Evolutionary conservation across 441 rosid species (phyloP).

Genomic region (Metrosideros polymorpha): DNA sequence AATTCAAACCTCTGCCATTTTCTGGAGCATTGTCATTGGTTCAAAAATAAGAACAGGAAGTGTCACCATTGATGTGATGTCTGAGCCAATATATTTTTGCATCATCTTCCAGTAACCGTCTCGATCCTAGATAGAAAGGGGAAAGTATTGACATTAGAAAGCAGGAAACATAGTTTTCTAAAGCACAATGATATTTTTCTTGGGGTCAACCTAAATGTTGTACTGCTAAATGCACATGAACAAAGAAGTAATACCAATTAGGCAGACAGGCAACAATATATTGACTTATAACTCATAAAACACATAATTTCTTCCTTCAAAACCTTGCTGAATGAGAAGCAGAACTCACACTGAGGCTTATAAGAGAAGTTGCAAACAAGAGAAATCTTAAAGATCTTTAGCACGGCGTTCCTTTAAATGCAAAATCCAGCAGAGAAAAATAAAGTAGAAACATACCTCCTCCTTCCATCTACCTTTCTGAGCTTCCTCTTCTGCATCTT

Average conservation of each 20-base stretch:
- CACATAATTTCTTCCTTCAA: not conserved
- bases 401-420: not conserved
- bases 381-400: not conserved
- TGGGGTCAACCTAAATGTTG: not conserved
- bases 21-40: slow-evolving; percentile 93
- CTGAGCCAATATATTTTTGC: slow-evolving; percentile 92
- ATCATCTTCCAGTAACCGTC: slow-evolving; percentile 97
- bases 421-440: not conserved
- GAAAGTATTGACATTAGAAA: not conserved
- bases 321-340: not conserved
- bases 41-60: slow-evolving; percentile 94
- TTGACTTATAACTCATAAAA: not conserved
- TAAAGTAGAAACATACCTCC: slow-evolving; percentile 38
- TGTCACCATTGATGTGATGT: slow-evolving; percentile 97
- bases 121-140: slow-evolving; percentile 48
- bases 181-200: not conserved
- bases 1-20: slow-evolving; percentile 88
- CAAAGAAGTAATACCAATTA: not conserved
- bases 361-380: not conserved
- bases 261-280: not conserved
- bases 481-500: slow-evolving; percentile 96
- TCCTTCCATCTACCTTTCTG: slow-evolving; percentile 87
- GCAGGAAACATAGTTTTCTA: not conserved
- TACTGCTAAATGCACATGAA: not conserved
- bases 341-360: not conserved